Evolutionary conservation across 2,329 filamentous ascomycete species (phyloP).

Genomic region (Penicillium occitanis): DNA sequence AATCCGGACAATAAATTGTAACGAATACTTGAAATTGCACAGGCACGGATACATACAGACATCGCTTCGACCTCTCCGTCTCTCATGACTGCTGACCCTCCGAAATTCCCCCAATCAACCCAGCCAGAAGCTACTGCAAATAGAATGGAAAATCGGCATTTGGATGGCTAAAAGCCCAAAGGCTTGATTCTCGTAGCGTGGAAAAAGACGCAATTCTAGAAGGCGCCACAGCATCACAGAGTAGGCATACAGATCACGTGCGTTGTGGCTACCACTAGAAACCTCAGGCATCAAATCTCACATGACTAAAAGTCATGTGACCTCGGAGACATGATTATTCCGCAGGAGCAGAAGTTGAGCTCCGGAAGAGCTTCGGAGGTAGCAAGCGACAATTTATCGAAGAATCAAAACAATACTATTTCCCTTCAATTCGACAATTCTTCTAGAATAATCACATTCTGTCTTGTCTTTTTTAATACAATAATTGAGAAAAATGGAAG

Average conservation of each 20-base stretch:
- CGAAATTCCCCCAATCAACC: neutral
- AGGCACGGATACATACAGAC: neutral
- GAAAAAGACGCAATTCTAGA: neutral
- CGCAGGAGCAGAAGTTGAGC: conserved; percentile 9
- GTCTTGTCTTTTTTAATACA: neutral
- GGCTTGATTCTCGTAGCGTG: neutral
- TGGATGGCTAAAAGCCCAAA: neutral
- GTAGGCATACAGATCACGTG: neutral
- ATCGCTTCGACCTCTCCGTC: neutral
- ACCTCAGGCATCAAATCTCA: neutral
- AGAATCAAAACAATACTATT: neutral
- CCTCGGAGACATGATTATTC: conserved; percentile 6
- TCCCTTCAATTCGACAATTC: neutral
- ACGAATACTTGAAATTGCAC: neutral
- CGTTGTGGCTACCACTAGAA: neutral
- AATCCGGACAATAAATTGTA: neutral
- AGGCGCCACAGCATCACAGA: neutral
- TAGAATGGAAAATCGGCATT: neutral
- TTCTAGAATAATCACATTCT: neutral
- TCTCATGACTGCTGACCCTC: neutral
- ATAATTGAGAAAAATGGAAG: conserved; percentile 17
- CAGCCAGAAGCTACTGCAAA: neutral
- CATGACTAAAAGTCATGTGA: neutral
- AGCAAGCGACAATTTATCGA: neutral
- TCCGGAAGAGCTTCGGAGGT: neutral